phyloP scores from a whole-genome alignment of 2,329 filamentous ascomycete genomes.

The Talaromyces sp. region DNA sequence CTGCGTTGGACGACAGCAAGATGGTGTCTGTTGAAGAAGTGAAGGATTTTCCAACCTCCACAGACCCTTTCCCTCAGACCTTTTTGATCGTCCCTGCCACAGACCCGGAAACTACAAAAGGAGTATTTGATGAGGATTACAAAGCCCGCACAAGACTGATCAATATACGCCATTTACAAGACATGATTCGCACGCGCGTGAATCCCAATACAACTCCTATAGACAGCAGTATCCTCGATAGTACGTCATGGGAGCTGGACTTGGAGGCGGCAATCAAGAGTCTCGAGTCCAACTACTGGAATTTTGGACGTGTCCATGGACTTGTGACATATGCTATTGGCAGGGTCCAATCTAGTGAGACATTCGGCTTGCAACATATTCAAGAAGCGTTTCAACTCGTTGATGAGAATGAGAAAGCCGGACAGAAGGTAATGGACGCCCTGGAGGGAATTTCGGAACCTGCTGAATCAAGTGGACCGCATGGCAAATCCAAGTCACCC shows the following conservation, averaged over 20 bases:
- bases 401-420: conserved; percentile 32
- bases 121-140: conserved; percentile 45
- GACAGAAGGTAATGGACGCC: conserved; percentile 20
- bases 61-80: conserved; percentile 44
- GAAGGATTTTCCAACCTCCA: conserved; percentile 21
- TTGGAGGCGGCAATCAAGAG: conserved; percentile 27
- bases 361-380: conserved; percentile 36
- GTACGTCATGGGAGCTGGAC: conserved; percentile 27
- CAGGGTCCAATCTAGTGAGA: conserved; percentile 37
- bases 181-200: conserved; percentile 51
- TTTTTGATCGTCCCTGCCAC: conserved; percentile 52
- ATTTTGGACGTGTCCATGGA: conserved; percentile 58
- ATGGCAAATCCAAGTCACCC: conserved; percentile 28
- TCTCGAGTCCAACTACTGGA: conserved; percentile 52
- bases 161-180: conserved; percentile 61
- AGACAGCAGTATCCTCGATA: conserved; percentile 27
- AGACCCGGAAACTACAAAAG: conserved; percentile 32
- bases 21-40: not conserved
- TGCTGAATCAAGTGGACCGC: conserved; percentile 13
- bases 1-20: not conserved
- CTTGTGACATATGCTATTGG: conserved; percentile 53
- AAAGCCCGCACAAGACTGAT: conserved; percentile 49
- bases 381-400: conserved; percentile 32
- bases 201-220: conserved; percentile 26
- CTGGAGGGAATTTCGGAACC: conserved; percentile 30